These are phyloP conservation scores for Flaveria robusta DNA, from an alignment of 129 eudicot species.

Conservation along the genomic window DNA sequence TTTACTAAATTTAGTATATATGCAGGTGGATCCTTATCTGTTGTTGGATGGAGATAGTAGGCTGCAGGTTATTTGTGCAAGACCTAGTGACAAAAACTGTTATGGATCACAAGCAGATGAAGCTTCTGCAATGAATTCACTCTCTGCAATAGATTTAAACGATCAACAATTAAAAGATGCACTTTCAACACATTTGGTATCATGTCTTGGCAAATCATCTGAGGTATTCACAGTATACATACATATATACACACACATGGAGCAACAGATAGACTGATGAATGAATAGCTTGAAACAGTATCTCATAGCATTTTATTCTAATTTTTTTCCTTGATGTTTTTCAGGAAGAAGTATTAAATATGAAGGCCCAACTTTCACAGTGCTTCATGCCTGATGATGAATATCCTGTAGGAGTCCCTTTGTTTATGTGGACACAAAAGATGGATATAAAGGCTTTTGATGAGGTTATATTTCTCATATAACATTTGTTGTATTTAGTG, in stretches of 20 bases:
- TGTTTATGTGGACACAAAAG: slow-evolving; percentile 74
- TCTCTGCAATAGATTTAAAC: slow-evolving; percentile 42
- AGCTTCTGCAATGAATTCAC: slow-evolving; percentile 49
- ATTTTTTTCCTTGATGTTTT: background rate
- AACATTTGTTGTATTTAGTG: background rate
- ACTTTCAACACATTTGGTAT: slow-evolving; percentile 47
- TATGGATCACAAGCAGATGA: slow-evolving; percentile 65
- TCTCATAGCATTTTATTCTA: background rate
- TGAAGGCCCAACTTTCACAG: slow-evolving; percentile 53
- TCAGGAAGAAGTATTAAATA: slow-evolving; percentile 59
- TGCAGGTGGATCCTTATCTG: slow-evolving; percentile 75
- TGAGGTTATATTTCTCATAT: slow-evolving; percentile 47
- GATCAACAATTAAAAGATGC: slow-evolving; percentile 52
- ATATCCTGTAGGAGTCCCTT: slow-evolving; percentile 59
- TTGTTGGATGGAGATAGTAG: slow-evolving; percentile 57
- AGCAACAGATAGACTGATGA: too few relatives aligned
- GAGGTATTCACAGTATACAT: slow-evolving; percentile 45
- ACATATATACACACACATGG: background rate
- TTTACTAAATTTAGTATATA: slow-evolving; percentile 6
- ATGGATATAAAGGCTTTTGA: slow-evolving; percentile 62
- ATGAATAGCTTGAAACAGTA: background rate
- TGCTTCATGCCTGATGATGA: slow-evolving; percentile 77
- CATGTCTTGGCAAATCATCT: slow-evolving; percentile 43
- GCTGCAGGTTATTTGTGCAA: slow-evolving; percentile 40
- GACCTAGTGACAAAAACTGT: slow-evolving; percentile 30